Evolutionary conservation across 192 early-diverging fungal species (phyloP), one percentile per base, ranked within the genome.

Genomic region (Spizellomyces sp.): DNA sequence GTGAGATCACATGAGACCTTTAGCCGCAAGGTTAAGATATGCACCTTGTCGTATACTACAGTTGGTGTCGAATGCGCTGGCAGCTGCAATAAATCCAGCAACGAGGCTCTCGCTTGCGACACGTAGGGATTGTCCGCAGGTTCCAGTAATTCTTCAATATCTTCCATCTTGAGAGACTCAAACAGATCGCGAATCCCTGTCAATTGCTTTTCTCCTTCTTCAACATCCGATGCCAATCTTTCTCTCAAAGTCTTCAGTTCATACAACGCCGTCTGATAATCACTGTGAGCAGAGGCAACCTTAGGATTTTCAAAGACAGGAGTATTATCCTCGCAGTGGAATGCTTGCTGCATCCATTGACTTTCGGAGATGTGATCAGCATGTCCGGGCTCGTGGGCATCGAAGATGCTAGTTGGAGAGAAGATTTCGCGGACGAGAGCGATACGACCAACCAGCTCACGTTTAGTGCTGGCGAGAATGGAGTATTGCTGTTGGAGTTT

Each of bases 331-430:
- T 22, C 71, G 55, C 48, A 8, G 17, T 73, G 71, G 67, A 73
- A 73, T 1, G 67, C 71, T 57, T 73, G 71, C 45, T 73, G 71
- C 9, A 73, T 73, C 71, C 71, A 73, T 48, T 73, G 71, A 15
- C 69, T 71, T 44, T 73, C 71, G 2, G 66, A 56, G 15, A 55
- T 36, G 15, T 72, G 69, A 21, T 70, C 62, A 12, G 14, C 58
- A 9, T 67, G 36, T n/a, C 61, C 67, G n/a, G 48, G 22, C 15
- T 21, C 27, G n/a, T 58, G 19, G 1, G 9, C 17, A 15, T 68
- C 69, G 59, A 70, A 70, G 45, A 66, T 66, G 47, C 45, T 48
- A 9, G 50, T n/a, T 12, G 69, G 44, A 36, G 63, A 15, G 43
- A 70, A 70, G 21, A 70, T 66, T 64, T 70, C 69, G 8, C 5